Base-by-base conservation (phyloP, 306 rosid genomes). In the Medicago ruthenica region DNA sequence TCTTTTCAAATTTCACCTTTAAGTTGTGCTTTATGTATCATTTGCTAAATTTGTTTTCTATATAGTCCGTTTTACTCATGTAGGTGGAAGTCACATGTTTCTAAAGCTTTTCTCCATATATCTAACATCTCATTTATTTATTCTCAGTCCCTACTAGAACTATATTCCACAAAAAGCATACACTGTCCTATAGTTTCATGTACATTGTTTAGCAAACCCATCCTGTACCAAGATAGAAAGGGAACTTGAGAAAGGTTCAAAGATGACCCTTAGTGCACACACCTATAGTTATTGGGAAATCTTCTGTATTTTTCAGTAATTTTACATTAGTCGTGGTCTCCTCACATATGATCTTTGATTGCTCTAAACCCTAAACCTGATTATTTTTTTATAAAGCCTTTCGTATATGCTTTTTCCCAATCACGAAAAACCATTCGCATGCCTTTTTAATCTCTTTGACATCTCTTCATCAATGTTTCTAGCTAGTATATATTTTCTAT, bases 351-450 rank as follows among this genome's bases (percentile, higher is more conserved):
- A 45, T 13, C n/a, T 57, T 57, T 57, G 63, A 57, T 27, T 60
- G 66, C 41, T 60, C 39, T 60, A 27, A 27, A 27, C 31, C 31
- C 31, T 27, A 27, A 27, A 27, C 31, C 40, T 59, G 66, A 24
- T 59, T 59, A 24, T 59, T 59, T 57, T 54, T 59, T 59, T 59
- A 39, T 24, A 59, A 31, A 13, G 15, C 40, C 65, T 59, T 59
- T 39, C 65, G 13, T 24, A 24, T 5, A 59, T 11, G 16, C 39
- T 24, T 59, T 59, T 59, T 13, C 40, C n/a, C 6, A 36, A 62
- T 62, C 22, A 36, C 12, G 0, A 15, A 62, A 62, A 62, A 8
- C 4, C 22, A 36, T 8, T 13, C n/a, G 6, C 15, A 31, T n/a
- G 44, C 37, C 48, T 36, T 63, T 63, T 16, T 63, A 7, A 37